These are phyloP conservation scores for Bretschneidera sinensis DNA, from an alignment of 345 rosid species.

Conservation along the genomic window DNA sequence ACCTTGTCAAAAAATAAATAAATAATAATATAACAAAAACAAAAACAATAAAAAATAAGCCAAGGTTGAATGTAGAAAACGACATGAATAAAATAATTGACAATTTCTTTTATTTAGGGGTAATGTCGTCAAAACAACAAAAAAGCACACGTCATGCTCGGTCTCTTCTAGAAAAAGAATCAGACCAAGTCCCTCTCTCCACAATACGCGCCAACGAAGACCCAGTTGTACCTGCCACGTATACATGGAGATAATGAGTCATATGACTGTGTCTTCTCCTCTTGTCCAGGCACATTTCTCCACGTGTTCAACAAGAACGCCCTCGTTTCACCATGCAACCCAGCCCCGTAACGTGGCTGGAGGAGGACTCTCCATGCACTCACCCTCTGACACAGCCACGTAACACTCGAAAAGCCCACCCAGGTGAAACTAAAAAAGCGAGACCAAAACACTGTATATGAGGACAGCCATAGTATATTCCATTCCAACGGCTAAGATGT, in stretches of 20 bases:
- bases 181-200: slow-evolving; percentile 15
- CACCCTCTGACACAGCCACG: not conserved
- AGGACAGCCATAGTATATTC: not conserved
- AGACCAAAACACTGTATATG: not conserved
- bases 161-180: slow-evolving; percentile 11
- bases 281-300: not conserved
- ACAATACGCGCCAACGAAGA: slow-evolving; percentile 29
- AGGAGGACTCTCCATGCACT: not conserved
- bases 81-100: no score
- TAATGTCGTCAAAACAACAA: slow-evolving; percentile 2
- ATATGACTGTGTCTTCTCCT: slow-evolving; percentile 3
- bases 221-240: slow-evolving; percentile 19
- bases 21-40: no score
- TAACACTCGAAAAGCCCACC: not conserved
- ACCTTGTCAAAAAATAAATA: no score
- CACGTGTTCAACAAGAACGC: slow-evolving; percentile 4
- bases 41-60: no score
- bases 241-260: not conserved
- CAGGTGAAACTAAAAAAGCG: not conserved
- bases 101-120: no score
- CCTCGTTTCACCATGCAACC: not conserved
- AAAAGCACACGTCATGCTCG: not conserved
- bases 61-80: no score
- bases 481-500: slow-evolving; percentile 12
- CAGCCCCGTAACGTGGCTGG: slow-evolving; percentile 6